phyloP scores from a whole-genome alignment of 257 asterid genomes.

The Solanum pinnatisectum region DNA sequence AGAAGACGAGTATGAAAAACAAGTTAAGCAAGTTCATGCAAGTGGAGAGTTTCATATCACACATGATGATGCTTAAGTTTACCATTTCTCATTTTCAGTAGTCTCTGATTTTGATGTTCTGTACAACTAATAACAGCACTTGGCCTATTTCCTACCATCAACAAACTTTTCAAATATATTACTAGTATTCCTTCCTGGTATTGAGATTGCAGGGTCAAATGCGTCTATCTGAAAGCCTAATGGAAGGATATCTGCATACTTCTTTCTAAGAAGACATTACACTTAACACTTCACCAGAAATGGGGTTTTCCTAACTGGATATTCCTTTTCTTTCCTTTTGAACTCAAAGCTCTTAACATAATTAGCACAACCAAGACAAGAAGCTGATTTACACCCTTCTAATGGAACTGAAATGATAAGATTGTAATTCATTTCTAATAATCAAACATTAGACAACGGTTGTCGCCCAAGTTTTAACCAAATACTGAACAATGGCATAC shows the following conservation, averaged over 20 bases:
- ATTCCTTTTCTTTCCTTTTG: not conserved
- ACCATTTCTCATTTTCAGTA: not conserved
- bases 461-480: not conserved
- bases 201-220: not conserved
- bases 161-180: not conserved
- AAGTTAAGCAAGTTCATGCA: constrained; percentile 58
- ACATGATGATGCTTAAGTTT: not conserved
- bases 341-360: not conserved
- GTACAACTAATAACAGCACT: not conserved
- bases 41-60: constrained; percentile 55
- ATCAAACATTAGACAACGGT: not conserved
- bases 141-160: not conserved
- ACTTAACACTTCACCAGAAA: not conserved
- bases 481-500: not conserved
- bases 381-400: not conserved
- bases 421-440: not conserved
- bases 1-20: constrained; percentile 65
- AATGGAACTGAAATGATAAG: not conserved
- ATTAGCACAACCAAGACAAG: not conserved
- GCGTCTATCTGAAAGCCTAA: not conserved
- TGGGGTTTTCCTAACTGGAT: not conserved
- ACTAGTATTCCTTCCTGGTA: not conserved
- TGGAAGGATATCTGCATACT: not conserved
- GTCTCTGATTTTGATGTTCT: not conserved
- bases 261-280: not conserved